Percentiles rank a stretch among this genome's conserved stretches.
Evolutionary conservation across 2,329 filamentous ascomycete genomes (phyloP).

Genomic region (Trichoderma asperellum): DNA sequence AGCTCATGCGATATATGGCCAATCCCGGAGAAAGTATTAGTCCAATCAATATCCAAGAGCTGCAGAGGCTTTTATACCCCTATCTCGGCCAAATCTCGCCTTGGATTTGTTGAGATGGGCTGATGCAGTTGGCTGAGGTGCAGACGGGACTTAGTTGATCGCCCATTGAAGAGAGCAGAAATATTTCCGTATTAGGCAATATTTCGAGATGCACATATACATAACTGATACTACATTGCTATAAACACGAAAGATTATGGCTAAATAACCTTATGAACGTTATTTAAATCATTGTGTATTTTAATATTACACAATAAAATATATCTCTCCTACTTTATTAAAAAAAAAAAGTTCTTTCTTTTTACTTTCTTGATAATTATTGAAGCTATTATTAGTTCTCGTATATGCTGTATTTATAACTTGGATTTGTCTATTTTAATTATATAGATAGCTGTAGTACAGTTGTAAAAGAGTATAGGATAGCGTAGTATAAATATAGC

Average conservation of each 20-base stretch:
- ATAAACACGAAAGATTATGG: background rate
- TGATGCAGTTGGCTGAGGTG: background rate
- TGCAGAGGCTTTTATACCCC: background rate
- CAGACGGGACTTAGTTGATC: background rate
- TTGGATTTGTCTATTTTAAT: background rate
- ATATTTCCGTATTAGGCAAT: constrained; percentile 12
- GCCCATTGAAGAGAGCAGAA: background rate
- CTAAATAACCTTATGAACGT: background rate
- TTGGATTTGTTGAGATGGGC: background rate
- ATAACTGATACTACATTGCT: background rate
- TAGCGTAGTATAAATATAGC: background rate
- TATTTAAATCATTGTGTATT: background rate
- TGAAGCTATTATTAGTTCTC: background rate
- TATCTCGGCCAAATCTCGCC: background rate
- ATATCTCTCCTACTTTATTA: no score
- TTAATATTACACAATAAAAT: no score
- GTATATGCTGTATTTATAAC: background rate
- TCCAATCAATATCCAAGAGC: background rate
- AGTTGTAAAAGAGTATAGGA: background rate
- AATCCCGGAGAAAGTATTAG: background rate
- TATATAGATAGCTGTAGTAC: background rate
- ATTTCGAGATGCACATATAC: background rate
- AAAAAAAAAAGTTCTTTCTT: no score
- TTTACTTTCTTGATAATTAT: background rate
- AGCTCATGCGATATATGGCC: background rate